Base-by-base conservation (phyloP, 1,284 basidiomycete species). In the Meira miltonrushii region DNA sequence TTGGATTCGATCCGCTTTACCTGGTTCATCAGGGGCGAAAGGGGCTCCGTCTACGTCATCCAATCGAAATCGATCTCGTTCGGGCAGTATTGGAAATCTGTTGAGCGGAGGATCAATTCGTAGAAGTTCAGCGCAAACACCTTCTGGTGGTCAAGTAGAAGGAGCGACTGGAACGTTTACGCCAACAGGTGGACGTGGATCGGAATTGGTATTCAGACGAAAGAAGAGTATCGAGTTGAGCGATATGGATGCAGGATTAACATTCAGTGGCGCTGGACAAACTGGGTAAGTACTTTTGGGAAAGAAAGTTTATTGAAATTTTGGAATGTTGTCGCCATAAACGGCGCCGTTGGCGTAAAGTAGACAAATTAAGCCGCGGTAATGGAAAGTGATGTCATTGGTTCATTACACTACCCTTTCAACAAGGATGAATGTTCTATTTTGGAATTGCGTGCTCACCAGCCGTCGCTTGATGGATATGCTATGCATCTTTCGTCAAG, bases 151-250 rank as follows among this genome's bases (percentile, higher is more conserved):
- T n/a, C 54, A 55, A 41, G 41, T 17, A 2, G 28, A 53, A 13
- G 23, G 11, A 38, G 28, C 12, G 5, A 2, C 21, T 13, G 21
- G 17, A 23, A 48, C 17, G 12, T 33, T 33, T 3, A 33, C 28
- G 28, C 28, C 28, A 33, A 33, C 28, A 33, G 28, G 28, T 33
- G 28, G 28, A 33, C 17, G 25, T 21, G 25, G 46, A 8, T n/a
- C 46, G 6, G 50, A 53, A 53, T 25, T 43, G 17, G n/a, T 39
- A 17, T 56, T 56, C 23, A 39, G 40, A 17, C 38, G 55, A n/a
- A 56, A 56, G 44, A 44, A 46, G 43, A 56, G 55, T 23, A 56
- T 56, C 23, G 55, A 56, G 10, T n/a, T 56, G 17, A 46, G 13
- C 2, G 55, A 56, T 41, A 17, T 53, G 11, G 50, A 53, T 38